These are phyloP conservation scores for Pseudogymnoascus sp. DNA, from an alignment of 2,329 filamentous ascomycete genomes.

Conservation along the genomic window DNA sequence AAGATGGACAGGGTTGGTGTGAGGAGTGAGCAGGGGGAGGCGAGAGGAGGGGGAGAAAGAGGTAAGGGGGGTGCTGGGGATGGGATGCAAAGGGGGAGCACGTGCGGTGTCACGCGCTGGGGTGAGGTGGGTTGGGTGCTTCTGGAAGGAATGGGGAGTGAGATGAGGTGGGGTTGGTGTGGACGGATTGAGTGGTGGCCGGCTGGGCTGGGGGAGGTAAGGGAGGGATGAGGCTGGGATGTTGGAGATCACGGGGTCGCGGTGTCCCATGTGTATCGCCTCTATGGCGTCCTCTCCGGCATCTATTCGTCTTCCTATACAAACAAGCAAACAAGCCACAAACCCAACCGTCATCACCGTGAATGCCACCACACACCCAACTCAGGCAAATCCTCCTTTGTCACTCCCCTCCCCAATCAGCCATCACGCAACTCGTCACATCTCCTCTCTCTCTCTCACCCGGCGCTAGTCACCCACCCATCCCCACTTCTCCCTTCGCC, in stretches of 20 bases:
- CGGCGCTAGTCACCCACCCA: neutral
- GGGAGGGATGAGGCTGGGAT: neutral
- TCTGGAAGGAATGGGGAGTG: neutral
- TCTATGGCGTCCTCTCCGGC: too few species aligned
- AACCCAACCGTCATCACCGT: too few species aligned
- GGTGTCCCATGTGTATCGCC: neutral
- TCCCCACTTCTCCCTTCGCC: neutral
- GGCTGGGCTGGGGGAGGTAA: neutral
- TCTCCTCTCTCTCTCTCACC: neutral
- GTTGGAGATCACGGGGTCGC: neutral
- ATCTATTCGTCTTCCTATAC: neutral
- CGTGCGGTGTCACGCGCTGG: neutral
- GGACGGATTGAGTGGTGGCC: too few species aligned
- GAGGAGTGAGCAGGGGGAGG: neutral
- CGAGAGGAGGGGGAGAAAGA: neutral
- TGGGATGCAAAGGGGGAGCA: neutral
- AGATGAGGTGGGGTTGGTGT: neutral
- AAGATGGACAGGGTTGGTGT: neutral
- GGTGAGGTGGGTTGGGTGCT: neutral
- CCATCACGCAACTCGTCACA: neutral
- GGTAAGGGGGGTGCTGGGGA: neutral
- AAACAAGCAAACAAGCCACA: neutral
- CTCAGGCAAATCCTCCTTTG: neutral
- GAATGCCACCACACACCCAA: neutral
- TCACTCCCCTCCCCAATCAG: neutral